A percentile compares a stretch with the other conserved stretches of the same genome.
Conservation (phyloP, 202 grass and related monocot species). For the Carex arenaria region DNA sequence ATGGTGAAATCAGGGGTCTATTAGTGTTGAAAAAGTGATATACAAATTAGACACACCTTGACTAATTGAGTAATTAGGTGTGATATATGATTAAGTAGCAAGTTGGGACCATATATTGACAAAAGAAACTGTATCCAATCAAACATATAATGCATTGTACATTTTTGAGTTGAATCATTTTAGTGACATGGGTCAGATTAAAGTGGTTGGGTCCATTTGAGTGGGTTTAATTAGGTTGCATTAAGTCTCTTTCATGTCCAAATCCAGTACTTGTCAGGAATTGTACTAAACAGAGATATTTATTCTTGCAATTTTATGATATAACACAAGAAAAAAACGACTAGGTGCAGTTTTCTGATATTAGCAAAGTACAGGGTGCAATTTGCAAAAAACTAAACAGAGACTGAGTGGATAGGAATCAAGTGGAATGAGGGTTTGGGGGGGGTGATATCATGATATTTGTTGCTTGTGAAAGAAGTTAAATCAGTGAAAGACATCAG, state of each 20-base stretch:
- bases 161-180: background rate
- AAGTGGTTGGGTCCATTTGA: background rate
- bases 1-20: background rate
- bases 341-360: background rate
- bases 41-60: background rate
- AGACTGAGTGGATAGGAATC: background rate
- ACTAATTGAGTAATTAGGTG: background rate
- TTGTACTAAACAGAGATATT: background rate
- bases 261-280: background rate
- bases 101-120: slow-evolving; percentile 6
- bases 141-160: background rate
- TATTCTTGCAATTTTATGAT: background rate
- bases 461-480: slow-evolving; percentile 18
- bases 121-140: background rate
- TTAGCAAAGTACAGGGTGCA: background rate
- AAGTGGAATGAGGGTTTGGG: background rate
- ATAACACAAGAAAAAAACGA: background rate
- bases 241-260: background rate
- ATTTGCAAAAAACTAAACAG: background rate
- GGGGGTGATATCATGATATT: slow-evolving; percentile 8
- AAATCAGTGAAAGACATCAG: background rate
- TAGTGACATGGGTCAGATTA: background rate
- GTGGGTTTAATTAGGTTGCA: background rate
- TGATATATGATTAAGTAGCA: background rate
- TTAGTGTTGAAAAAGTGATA: background rate